Conservation (phyloP, 2,329 filamentous ascomycete genomes). For the Xylaria polymorpha region DNA sequence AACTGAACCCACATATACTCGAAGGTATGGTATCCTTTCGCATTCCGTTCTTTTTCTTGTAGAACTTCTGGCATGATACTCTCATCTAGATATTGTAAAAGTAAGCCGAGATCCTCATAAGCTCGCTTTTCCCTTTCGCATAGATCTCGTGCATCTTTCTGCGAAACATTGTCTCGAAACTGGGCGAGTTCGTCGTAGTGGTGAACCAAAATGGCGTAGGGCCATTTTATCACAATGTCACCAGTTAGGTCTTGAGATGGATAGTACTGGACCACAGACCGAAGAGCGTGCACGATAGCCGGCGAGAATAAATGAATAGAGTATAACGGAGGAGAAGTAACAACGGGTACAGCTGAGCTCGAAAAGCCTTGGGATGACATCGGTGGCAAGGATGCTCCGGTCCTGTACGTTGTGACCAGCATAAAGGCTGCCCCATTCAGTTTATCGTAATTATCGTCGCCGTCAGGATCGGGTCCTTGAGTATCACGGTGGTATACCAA, state of each 20-base stretch:
- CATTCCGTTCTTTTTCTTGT: conserved; percentile 40
- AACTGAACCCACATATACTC: conserved; percentile 38
- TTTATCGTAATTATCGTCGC: not conserved
- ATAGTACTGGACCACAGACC: conserved; percentile 47
- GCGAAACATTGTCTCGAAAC: conserved; percentile 27
- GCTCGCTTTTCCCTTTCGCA: conserved; percentile 38
- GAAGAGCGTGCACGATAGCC: conserved; percentile 43
- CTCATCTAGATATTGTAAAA: conserved; percentile 43
- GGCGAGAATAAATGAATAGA: conserved; percentile 41
- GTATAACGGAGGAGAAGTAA: conserved; percentile 33
- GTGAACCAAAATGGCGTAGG: conserved; percentile 46
- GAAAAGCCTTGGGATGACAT: not conserved
- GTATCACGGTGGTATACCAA: conserved; percentile 19
- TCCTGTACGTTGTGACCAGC: conserved; percentile 27
- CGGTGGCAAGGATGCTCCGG: not conserved
- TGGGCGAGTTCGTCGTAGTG: conserved; percentile 45
- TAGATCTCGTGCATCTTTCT: conserved; percentile 18
- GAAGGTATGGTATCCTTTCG: conserved; percentile 37
- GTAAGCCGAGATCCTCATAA: conserved; percentile 31
- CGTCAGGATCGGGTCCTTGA: not conserved
- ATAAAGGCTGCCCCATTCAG: conserved; percentile 19
- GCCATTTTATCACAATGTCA: conserved; percentile 39
- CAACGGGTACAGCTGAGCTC: not conserved
- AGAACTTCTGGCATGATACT: conserved; percentile 42
- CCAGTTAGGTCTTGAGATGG: conserved; percentile 42